Percentiles rank a stretch among this genome's conserved stretches.
These are phyloP conservation scores for Phragmites australis DNA, from an alignment of 176 grass and related monocot species.

Conservation along the genomic window DNA sequence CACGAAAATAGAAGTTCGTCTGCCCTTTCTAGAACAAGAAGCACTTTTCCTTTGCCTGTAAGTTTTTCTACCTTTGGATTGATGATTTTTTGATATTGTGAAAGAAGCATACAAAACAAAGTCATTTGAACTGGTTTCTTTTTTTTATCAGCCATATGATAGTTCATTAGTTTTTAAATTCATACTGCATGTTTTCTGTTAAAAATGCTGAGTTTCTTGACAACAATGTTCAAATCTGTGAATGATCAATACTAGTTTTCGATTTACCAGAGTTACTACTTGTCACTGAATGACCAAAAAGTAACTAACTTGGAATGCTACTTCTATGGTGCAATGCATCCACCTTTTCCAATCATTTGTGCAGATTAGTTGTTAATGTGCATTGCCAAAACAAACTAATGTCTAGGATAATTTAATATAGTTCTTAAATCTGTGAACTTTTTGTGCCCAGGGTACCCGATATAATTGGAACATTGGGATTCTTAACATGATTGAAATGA, in stretches of 20 bases:
- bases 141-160: constrained; percentile 28
- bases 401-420: not conserved
- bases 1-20: not conserved
- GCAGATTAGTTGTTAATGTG: not conserved
- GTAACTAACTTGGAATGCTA: not conserved
- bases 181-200: not conserved
- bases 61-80: not conserved
- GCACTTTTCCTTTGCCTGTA: not conserved
- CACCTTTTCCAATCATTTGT: not conserved
- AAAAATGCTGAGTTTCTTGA: not conserved
- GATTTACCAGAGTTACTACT: not conserved
- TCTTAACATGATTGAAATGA: constrained; percentile 20
- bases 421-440: not conserved
- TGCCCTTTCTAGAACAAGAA: not conserved
- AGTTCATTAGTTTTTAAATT: constrained; percentile 1
- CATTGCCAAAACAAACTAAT: constrained; percentile 1
- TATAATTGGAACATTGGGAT: not conserved
- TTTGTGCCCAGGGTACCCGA: not conserved
- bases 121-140: not conserved
- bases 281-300: constrained; percentile 1
- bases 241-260: not conserved
- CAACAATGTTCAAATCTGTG: not conserved
- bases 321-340: not conserved
- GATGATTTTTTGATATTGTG: constrained; percentile 12
- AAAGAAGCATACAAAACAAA: not conserved